phyloP scores from a whole-genome alignment of 805 yeast genomes.

The Nakazawaea pomicola region DNA sequence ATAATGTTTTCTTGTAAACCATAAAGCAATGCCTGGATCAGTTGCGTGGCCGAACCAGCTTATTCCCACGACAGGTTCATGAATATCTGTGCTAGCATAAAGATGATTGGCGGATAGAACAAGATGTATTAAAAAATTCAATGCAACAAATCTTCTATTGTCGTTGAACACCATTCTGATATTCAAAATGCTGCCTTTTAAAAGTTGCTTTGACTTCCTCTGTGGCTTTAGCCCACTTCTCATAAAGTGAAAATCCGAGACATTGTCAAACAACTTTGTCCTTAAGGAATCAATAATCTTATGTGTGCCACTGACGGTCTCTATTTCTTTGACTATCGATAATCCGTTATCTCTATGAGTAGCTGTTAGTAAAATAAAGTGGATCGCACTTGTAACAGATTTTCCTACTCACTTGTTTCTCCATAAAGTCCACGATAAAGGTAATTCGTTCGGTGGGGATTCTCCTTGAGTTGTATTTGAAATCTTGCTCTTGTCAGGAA shows the following conservation, averaged over 20 bases:
- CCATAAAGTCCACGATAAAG: no score
- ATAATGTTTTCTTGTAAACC: constrained; percentile 8
- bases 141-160: constrained; percentile 5
- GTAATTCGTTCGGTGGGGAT: no score
- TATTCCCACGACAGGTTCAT: constrained; percentile 11
- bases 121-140: constrained; percentile 9
- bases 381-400: no score
- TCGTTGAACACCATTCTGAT: constrained; percentile 7
- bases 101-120: constrained; percentile 3
- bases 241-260: constrained; percentile 11
- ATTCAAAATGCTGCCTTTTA: constrained; percentile 12
- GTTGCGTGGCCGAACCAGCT: constrained; percentile 3
- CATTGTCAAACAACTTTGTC: no score
- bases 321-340: no score
- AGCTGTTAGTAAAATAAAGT: no score
- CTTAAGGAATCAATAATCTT: no score
- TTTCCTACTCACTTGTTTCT: no score
- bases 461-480: no score
- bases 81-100: constrained; percentile 2
- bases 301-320: no score
- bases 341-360: no score
- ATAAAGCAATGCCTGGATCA: neutral
- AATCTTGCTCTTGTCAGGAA: no score
- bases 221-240: constrained; percentile 12
- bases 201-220: neutral